Evolutionary conservation across 257 asterid genomes (phyloP), one percentile per base, ranked within the genome.

Genomic region (Lycium barbarum): DNA sequence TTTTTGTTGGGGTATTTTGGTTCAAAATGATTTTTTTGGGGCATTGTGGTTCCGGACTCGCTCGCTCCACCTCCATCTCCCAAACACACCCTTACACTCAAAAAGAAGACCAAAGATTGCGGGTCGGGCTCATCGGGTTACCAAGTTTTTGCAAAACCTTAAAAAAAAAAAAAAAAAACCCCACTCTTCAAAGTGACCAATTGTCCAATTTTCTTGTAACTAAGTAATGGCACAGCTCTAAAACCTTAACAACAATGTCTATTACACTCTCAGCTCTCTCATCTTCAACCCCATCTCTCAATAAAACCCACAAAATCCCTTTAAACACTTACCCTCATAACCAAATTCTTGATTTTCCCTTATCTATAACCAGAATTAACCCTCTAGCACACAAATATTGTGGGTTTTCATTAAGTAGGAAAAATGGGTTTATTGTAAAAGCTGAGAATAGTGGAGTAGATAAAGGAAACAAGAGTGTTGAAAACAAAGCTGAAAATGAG

Each of bases 201-300:
- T 26, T 26, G 33, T 26, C 33, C 33, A 26, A 26, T 26, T 26
- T 26, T 26, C 33, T 26, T 26, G 33, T 26, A 26, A 26, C 33
- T 26, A 26, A 26, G 33, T 26, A 26, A 26, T 26, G 33, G 33
- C 33, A 26, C 33, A 26, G 33, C 33, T 26, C 33, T 26, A 26
- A 26, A 26, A 26, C 33, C 33, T 26, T 26, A 26, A 26, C 33
- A 49, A 72, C 66, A 81, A 91, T 92, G 95, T 84, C 92, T 83
- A 89, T 86, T 83, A 36, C 89, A n/a, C 87, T 91, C 84, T 88
- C 94, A 12, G 83, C 90, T 43, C 87, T 89, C 83, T 84, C 55
- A 87, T 67, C 87, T 83, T 65, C 61, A 18, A 22, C 4, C 22
- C 4, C 49, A 7, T n/a, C 20, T 26, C 43, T 14, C 18, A 67